Base-by-base conservation (phyloP, 2,329 filamentous ascomycete genomes). In the Metarhizium brunneum region DNA sequence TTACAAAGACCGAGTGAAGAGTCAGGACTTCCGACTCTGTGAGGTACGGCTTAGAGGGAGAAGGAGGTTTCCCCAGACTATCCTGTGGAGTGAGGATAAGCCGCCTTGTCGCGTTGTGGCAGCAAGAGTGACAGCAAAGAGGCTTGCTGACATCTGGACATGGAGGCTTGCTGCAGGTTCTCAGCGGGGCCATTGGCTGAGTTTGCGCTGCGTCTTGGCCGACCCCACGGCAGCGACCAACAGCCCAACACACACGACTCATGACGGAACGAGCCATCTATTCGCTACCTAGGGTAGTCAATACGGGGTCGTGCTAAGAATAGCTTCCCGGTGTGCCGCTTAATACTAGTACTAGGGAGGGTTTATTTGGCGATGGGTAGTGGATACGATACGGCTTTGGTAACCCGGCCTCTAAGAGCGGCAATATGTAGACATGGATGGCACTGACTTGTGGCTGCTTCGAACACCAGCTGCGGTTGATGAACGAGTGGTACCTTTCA, bases 1-100 rank as follows among this genome's bases (percentile, higher is more conserved):
- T 61, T 63, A 66, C 29, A 35, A 29, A 14, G 2, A 45, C 35
- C 38, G 52, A 29, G 16, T 47, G 25, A 32, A 48, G 51, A 51
- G 40, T 18, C 56, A 30, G 4, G 18, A 25, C 14, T 11, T 35
- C 32, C 7, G 7, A 35, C 7, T 2, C 29, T 56, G 51, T n/a
- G 54, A 43, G 14, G n/a, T 48, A 48, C 3, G 45, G 7, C 25
- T 25, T 30, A 4, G 45, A 16, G 32, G 13, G 18, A n/a, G 20
- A 48, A 25, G 25, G 25, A 25, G 25, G 25, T 25, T 25, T 25
- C 25, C 25, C 25, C 25, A 25, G 25, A 25, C 25, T 25, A 25
- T 25, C 25, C 25, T 3, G 25, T 25, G 25, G 25, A 25, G 25
- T 25, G 25, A 25, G 25, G 25, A 25, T 25, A 25, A 40, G 18